Evolutionary conservation across 179 eudicot species (phyloP).

Genomic region (Heliamphora pulchella): DNA sequence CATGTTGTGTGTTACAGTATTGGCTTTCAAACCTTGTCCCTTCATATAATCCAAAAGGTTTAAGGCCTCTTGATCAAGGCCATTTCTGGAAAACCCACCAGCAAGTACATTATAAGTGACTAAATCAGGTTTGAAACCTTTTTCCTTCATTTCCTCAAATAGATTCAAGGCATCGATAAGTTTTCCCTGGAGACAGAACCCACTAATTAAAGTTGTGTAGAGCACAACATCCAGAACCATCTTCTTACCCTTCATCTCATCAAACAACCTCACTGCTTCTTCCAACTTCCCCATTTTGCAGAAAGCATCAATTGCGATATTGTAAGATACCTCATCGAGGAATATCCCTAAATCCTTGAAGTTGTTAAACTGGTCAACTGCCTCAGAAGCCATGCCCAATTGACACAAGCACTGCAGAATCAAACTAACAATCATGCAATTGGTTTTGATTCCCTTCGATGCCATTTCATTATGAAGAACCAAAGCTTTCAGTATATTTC

Average conservation of each 20-base stretch:
- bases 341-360: slow-evolving; percentile 36
- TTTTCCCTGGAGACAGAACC: slow-evolving; percentile 41
- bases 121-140: slow-evolving; percentile 50
- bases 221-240: slow-evolving; percentile 51
- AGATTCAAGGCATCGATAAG: slow-evolving; percentile 38
- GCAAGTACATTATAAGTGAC: slow-evolving; percentile 52
- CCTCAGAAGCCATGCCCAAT: slow-evolving; percentile 34
- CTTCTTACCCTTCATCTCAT: slow-evolving; percentile 46
- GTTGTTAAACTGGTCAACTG: slow-evolving; percentile 31
- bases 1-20: slow-evolving; percentile 34
- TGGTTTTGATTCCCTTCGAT: slow-evolving; percentile 41
- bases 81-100: slow-evolving; percentile 48
- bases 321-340: slow-evolving; percentile 50
- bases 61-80: slow-evolving; percentile 24
- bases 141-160: slow-evolving; percentile 34
- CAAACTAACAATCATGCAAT: slow-evolving; percentile 42
- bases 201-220: slow-evolving; percentile 64
- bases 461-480: slow-evolving; percentile 39
- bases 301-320: slow-evolving; percentile 41
- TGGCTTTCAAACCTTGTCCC: slow-evolving; percentile 41
- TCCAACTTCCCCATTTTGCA: slow-evolving; percentile 52
- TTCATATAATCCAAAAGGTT: slow-evolving; percentile 40
- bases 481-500: slow-evolving; percentile 41
- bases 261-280: slow-evolving; percentile 42
- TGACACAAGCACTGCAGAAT: slow-evolving; percentile 54